phyloP scores from a whole-genome alignment of 306 rosid genomes.

The Boehmeria nivea region DNA sequence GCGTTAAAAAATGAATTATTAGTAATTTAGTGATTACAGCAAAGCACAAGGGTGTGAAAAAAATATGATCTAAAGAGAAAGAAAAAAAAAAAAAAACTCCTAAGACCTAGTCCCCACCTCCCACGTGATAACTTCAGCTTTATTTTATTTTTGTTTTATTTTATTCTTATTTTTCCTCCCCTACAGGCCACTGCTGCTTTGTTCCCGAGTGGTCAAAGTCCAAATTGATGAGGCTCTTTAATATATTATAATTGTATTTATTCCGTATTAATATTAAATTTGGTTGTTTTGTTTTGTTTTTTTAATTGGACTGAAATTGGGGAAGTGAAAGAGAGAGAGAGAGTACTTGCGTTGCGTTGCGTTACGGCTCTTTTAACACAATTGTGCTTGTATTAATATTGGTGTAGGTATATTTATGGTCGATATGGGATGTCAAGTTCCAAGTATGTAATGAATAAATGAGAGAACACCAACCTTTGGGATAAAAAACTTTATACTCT shows the following conservation, averaged over 20 bases:
- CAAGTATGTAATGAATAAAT: no score
- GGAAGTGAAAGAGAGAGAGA: slow-evolving; percentile 1
- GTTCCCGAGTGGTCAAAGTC: slow-evolving; percentile 24
- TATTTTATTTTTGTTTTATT: neutral
- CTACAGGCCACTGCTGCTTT: slow-evolving; percentile 11
- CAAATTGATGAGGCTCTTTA: slow-evolving; percentile 4
- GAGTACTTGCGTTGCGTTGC: neutral
- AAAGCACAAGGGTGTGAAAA: no score
- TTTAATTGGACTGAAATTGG: neutral
- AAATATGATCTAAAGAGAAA: slow-evolving; percentile 14
- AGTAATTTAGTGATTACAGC: slow-evolving; percentile 29
- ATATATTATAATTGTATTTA: neutral
- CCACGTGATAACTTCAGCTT: slow-evolving; percentile 32
- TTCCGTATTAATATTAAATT: neutral
- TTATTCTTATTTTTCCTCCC: neutral
- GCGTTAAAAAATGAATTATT: slow-evolving; percentile 8
- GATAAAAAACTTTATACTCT: no score
- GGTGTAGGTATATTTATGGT: neutral
- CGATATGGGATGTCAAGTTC: neutral
- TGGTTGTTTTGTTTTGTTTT: neutral
- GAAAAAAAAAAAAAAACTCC: neutral
- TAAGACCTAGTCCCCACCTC: slow-evolving; percentile 1
- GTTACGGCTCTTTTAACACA: neutral
- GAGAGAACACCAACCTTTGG: no score
- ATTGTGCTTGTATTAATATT: neutral